Evolutionary conservation across 129 eudicot species (phyloP), one percentile per base, ranked within the genome.

Genomic region (Lonicera japonica): DNA sequence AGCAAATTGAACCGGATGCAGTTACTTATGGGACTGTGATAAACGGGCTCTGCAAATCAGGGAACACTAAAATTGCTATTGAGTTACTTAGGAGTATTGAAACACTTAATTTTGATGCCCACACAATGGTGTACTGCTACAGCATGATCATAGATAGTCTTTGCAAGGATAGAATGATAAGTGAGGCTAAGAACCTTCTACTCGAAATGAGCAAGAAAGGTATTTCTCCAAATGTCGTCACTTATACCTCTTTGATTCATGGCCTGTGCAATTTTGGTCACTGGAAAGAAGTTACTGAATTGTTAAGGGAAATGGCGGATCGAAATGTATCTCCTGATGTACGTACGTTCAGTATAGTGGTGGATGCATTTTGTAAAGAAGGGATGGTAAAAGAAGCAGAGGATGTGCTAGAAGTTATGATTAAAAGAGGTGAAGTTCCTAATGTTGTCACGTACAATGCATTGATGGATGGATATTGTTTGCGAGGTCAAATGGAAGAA

Each of bases 11-110:
- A 63, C 80, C 71, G 10, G 21, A 70, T 61, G 46, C 5, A 8
- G 25, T 70, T 8, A 66, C 55, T 11, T 54, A 45, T 46, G 21
- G 29, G 2, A 53, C 25, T 10, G 24, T 79, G 8, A 18, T 80
- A 0, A 50, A 63, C 13, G 81, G 85, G 24, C 58, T 79, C 0
- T 79, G 76, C 38, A 73, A 69, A 54, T 16, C 48, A 8, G 76
- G 81, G 4, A 40, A 70, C 20, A 60, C 70, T 1, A n/a, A 0
- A 1, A 41, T 18, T 1, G 76, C 76, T 14, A 17, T 64, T 25
- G 16, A 25, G 4, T 64, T 64, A 54, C 38, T 64, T 3, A 25
- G 11, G 5, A 16, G 25, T 14, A 48, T 64, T 23, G 57, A 47
- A 2, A 19, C 50, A 50, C n/a, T 5, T 11, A 18, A 18, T 11